Conservation (phyloP, 2,329 filamentous ascomycete genomes). For the Arachnopeziza araneosa region DNA sequence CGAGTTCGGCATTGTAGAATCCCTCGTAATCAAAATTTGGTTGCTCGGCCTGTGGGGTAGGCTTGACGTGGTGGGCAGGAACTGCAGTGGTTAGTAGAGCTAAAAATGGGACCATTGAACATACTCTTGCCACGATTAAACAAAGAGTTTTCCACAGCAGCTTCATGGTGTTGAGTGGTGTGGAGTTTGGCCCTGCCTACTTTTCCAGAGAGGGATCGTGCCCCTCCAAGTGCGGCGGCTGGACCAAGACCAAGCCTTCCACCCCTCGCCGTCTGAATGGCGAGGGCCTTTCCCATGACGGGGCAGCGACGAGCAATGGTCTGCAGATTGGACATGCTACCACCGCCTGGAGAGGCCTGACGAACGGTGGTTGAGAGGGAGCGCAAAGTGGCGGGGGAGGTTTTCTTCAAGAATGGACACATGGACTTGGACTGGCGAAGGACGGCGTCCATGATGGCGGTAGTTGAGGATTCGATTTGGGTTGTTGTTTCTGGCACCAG, state of each 20-base stretch:
- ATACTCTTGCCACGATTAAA: constrained; percentile 48
- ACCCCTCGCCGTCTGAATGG: constrained; percentile 67
- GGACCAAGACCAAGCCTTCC: constrained; percentile 37
- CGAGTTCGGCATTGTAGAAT: constrained; percentile 83
- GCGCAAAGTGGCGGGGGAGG: constrained; percentile 84
- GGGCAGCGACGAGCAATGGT: constrained; percentile 91
- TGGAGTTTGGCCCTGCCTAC: constrained; percentile 70
- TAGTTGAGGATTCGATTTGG: background rate
- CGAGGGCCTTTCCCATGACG: constrained; percentile 96
- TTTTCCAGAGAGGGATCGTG: constrained; percentile 47
- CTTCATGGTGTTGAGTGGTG: constrained; percentile 71
- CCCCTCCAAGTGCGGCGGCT: constrained; percentile 41
- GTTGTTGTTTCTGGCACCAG: background rate
- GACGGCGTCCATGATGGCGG: constrained; percentile 73
- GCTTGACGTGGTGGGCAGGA: constrained; percentile 14
- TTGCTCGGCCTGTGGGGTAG: constrained; percentile 18
- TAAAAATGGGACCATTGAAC: background rate
- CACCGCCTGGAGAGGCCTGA: constrained; percentile 66
- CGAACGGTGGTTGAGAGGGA: constrained; percentile 70
- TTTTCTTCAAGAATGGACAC: constrained; percentile 96
- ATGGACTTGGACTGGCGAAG: constrained; percentile 93
- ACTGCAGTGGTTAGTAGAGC: constrained; percentile 18
- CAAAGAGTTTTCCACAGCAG: constrained; percentile 60
- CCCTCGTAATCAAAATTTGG: constrained; percentile 80
- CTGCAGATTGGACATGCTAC: constrained; percentile 96